These are phyloP conservation scores for Apiotrichum montevideense DNA, from an alignment of 1,284 basidiomycete genomes.

Conservation along the genomic window DNA sequence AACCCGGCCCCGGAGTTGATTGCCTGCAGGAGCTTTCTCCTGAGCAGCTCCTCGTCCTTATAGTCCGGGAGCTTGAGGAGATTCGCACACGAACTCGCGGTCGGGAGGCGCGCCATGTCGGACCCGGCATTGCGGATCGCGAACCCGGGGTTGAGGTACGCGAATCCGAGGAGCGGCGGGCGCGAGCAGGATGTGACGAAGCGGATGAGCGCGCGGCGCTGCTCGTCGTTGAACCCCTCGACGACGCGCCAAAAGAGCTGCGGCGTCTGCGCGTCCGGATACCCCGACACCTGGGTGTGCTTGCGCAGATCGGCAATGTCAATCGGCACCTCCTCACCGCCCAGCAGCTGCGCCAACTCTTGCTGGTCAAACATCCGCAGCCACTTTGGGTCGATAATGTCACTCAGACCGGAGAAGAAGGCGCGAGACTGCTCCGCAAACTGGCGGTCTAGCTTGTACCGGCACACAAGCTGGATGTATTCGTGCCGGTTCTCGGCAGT, in stretches of 20 bases:
- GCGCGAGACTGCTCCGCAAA: constrained; percentile 78
- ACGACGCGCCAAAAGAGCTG: constrained; percentile 64
- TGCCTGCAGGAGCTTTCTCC: constrained; percentile 75
- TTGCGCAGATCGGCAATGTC: constrained; percentile 70
- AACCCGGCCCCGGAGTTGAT: constrained; percentile 81
- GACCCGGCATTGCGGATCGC: constrained; percentile 69
- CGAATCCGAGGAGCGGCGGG: constrained; percentile 81
- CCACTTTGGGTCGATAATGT: constrained; percentile 86
- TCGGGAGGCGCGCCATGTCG: constrained; percentile 68
- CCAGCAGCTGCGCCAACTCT: constrained; percentile 77
- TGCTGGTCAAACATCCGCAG: constrained; percentile 92
- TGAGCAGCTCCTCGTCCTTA: constrained; percentile 56
- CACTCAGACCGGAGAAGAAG: constrained; percentile 62
- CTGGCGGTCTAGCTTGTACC: constrained; percentile 82
- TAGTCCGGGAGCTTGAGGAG: constrained; percentile 55
- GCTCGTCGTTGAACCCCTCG: constrained; percentile 53
- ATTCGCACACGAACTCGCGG: constrained; percentile 65
- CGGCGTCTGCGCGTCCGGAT: constrained; percentile 66
- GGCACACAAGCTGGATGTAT: constrained; percentile 85
- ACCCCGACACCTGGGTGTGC: constrained; percentile 71
- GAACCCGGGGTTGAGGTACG: constrained; percentile 76
- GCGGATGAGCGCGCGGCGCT: constrained; percentile 65
- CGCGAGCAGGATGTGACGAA: constrained; percentile 89
- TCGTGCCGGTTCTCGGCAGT: constrained; percentile 82
- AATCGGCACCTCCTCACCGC: constrained; percentile 73